phyloP scores from a whole-genome alignment of 345 rosid genomes.

The Anastatica hierochuntica region DNA sequence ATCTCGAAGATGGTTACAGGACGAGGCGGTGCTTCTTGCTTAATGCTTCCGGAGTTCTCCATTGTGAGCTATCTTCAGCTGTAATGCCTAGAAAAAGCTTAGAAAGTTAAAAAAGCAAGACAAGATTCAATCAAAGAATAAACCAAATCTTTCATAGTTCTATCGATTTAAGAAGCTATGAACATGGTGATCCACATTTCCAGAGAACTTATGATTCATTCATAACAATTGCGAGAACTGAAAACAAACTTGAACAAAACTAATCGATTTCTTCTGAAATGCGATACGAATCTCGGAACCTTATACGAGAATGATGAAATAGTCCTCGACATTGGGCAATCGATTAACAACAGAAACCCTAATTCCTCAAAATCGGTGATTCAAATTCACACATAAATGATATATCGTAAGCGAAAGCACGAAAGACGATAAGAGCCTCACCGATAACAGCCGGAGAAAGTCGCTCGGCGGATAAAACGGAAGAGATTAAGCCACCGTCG shows the following conservation, averaged over 20 bases:
- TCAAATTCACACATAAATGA: background rate
- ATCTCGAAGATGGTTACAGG: constrained; percentile 35
- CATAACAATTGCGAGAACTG: background rate
- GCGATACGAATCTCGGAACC: background rate
- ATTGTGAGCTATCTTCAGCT: background rate
- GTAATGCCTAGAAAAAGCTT: background rate
- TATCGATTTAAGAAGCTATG: background rate
- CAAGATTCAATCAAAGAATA: background rate
- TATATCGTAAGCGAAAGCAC: background rate
- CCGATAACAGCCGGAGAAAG: background rate
- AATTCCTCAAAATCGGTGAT: background rate
- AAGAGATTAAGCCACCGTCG: background rate
- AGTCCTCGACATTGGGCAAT: background rate
- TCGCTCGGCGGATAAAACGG: background rate
- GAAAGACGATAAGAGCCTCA: constrained; percentile 5
- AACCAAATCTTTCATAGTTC: background rate
- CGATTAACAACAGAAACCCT: background rate
- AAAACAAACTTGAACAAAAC: background rate
- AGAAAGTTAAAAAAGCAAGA: background rate
- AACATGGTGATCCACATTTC: background rate
- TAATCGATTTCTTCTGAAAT: background rate
- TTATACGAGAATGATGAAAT: background rate
- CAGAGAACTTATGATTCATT: background rate
- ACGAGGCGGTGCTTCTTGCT: constrained; percentile 24
- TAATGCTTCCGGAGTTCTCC: background rate